Evolutionary conservation across 805 yeast species (phyloP), one percentile per base, ranked within the genome.

Genomic region (Kodamaea neixiangensis): DNA sequence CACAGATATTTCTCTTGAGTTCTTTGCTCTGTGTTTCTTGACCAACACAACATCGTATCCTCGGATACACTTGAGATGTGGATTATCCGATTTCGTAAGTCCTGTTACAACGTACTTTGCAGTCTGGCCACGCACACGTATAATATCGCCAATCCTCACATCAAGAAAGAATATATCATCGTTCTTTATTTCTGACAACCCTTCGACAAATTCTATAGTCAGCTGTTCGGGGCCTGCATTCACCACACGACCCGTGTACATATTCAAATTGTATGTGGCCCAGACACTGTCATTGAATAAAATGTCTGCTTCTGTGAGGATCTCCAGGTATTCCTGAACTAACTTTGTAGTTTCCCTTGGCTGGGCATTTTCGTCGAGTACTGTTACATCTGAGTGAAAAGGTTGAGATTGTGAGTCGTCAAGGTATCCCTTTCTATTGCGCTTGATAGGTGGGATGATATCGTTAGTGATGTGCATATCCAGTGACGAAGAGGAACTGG

Each of bases 41-140:
- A 74, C 64, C 54, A 68, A 66, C 2, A 82, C 78, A 0, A 74
- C 68, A 59, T 83, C 83, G 58, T 71, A 85, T 0, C 91, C 91
- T 55, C 90, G 68, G 50, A 82, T 71, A 60, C 90, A 85, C 45
- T 73, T 64, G 5, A 85, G 43, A 33, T 40, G 49, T 2, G 49
- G 46, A n/a, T 19, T 40, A 1, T 47, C 49, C 1, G 49, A 40
- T n/a, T 19, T 31, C 6, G 21, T 29, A 7, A 47, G 39, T 11
- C 45, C 45, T 7, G 35, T 18, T 11, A 85, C 80, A 5, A 54
- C 48, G 57, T 73, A 81, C 5, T 61, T 61, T 1, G 62, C 54
- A 6, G 63, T 60, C 1, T 63, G 57, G 18, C 69, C 66, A 11
- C 67, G 64, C 25, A 76, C 55, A 13, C 67, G 66, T 1, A 86